Percentiles rank a stretch among this genome's conserved stretches.
Conservation (phyloP, 257 asterid genomes). For the Haberlea rhodopensis region DNA sequence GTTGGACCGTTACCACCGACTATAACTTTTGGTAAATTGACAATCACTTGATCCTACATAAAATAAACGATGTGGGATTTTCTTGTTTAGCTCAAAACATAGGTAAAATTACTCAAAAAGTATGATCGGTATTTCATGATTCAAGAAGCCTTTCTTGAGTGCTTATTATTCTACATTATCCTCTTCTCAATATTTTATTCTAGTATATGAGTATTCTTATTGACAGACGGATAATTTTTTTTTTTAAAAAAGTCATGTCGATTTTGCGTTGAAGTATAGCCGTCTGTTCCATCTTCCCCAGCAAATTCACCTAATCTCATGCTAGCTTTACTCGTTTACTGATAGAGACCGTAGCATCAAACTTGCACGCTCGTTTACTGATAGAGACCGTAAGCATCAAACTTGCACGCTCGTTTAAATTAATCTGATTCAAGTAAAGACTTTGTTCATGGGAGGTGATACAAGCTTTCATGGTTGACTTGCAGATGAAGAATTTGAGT, state of each 20-base stretch:
- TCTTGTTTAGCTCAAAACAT: background rate
- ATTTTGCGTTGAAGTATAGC: constrained; percentile 24
- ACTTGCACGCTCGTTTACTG: constrained; percentile 33
- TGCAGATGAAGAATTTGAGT: constrained; percentile 20
- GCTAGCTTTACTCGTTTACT: constrained; percentile 24
- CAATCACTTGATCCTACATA: too few species aligned
- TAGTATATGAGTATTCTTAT: constrained; percentile 10
- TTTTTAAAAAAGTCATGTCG: constrained; percentile 13
- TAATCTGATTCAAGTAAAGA: constrained; percentile 16
- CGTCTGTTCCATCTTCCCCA: constrained; percentile 21
- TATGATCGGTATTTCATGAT: background rate
- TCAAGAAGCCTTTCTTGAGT: constrained; percentile 19
- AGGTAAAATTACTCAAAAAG: too few species aligned
- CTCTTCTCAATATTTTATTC: constrained; percentile 2
- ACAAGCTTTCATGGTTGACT: constrained; percentile 33
- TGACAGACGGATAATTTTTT: constrained; percentile 26
- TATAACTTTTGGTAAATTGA: too few species aligned
- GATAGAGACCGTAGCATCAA: constrained; percentile 31
- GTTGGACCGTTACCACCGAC: too few species aligned
- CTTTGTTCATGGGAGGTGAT: constrained; percentile 20
- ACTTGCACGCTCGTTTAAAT: constrained; percentile 27
- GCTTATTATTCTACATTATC: constrained; percentile 8
- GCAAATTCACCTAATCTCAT: constrained; percentile 37
- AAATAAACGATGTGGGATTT: background rate
- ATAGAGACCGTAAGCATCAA: constrained; percentile 30